Base-by-base conservation (phyloP, 768 basidiomycete species). In the Candolleomyces eurysporus region DNA sequence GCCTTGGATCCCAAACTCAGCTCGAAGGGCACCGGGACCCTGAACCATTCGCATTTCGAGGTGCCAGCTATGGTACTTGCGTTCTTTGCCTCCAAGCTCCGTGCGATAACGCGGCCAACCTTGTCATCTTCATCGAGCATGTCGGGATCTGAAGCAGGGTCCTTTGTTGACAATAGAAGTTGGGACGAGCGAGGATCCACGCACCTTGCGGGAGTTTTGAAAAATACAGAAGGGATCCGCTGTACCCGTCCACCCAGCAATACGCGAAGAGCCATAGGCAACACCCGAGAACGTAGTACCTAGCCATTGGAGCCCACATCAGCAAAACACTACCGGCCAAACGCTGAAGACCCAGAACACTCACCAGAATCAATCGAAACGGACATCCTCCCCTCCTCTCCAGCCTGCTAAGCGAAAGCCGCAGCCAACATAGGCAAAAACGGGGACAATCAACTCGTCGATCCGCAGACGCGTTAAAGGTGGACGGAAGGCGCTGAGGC, bases 281-380 rank as follows among this genome's bases (percentile, higher is more conserved):
- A 94, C 88, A 62, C 92, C 92, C 30, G 91, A 92, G 74, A 92
- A 93, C 5, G 91, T 93, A 2, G 92, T 93, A 73, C 91, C 91
- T 92, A 66, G 30, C 57, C 50, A 63, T 30, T 30, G 22, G 61
- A 13, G 22, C 21, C 50, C 39, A 17, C 21, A 30, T 32, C 39
- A 48, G 31, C 14, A 11, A 0, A 50, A 57, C 56, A 60, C 17
- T 73, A 82, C 61, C 64, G 89, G 91, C 91, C 67, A 92, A 92
- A 73, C 91, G 62, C 93, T 92, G 4, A 91, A 85, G 21, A 93
- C 79, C 11, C 90, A 91, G 1, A 2, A 3, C 82, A 73, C 82
- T 62, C 64, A 89, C 90, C 91, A 67, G n/a, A n/a, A n/a, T n/a
- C 26, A 26, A 4, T 26, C 26, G 26, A 26, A 26, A 26, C 26